Base-by-base conservation (phyloP, 163 green algal genomes). In the Volvox carteri region DNA sequence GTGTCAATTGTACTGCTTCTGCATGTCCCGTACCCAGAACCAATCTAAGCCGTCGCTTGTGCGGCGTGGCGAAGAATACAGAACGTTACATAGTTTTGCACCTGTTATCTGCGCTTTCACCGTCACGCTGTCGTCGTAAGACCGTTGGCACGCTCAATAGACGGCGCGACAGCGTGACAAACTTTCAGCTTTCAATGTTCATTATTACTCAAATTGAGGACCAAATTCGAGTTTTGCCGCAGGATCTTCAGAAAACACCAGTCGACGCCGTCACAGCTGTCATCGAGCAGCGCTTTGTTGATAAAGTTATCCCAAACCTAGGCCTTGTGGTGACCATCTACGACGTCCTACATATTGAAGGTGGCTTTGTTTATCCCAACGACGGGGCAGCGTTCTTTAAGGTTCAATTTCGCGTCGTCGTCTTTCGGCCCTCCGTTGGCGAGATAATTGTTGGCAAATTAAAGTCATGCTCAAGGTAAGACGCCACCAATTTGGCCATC, bases 261-360 rank as follows among this genome's bases (percentile, higher is more conserved):
- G 60, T 95, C 1, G 88, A 94, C 12, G 96, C 97, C 30, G 93
- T 99, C 23, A 94, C 92, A 4, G 79, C 93, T 23, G 94, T 96
- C 3, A 91, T 99, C 2, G 93, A 98, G 81, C 54, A 91, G 74
- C 90, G 89, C 21, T 98, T 96, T 87, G 33, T 98, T 0, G 96
- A 99, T 91, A 96, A 95, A 72, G 93, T 99, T 0, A 83, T 99
- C 0, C 87, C 89, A 1, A 92, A 97, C 12, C 48, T 98, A 7
- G 98, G 98, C 0, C 93, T 99, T 4, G 95, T 96, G 1, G 89
- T 99, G 0, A 96, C 96, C 0, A 87, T 99, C 3, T 99, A 99
- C 78, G 97, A 99, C 79, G 92, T 99, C 12, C 42, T 92, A 8
- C 90, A 86, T 4, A 95, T 99, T 5, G 90, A 96, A 25, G 97